Percentiles rank a stretch among this genome's conserved stretches.
Conservation (phyloP, 805 yeast genomes). For the Naumovozyma baii region DNA sequence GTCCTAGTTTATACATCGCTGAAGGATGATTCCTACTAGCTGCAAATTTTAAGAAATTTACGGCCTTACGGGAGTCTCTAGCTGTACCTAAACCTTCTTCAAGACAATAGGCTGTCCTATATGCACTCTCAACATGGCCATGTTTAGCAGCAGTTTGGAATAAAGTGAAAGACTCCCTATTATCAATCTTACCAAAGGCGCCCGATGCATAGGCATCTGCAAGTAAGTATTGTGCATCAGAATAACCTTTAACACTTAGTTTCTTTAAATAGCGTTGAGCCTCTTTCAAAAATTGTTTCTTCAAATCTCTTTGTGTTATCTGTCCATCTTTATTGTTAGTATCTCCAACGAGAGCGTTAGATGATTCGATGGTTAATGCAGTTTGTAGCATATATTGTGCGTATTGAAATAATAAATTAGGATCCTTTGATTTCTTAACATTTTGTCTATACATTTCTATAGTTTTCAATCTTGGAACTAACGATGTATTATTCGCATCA, state of each 20-base stretch:
- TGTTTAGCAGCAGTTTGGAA: slow-evolving; percentile 90
- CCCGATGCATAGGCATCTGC: slow-evolving; percentile 89
- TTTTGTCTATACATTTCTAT: slow-evolving; percentile 79
- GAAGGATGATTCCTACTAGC: slow-evolving; percentile 90
- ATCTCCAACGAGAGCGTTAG: slow-evolving; percentile 4
- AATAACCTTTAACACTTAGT: slow-evolving; percentile 68
- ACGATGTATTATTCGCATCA: slow-evolving; percentile 34
- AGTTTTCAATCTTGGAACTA: slow-evolving; percentile 72
- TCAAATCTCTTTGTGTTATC: slow-evolving; percentile 31
- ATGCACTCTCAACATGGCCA: slow-evolving; percentile 85
- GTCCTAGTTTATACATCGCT: slow-evolving; percentile 91
- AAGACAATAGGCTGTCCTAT: slow-evolving; percentile 81
- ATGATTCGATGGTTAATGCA: slow-evolving; percentile 49
- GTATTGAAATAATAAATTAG: slow-evolving; percentile 76
- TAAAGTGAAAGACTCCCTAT: slow-evolving; percentile 61
- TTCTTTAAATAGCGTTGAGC: slow-evolving; percentile 61
- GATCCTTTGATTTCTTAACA: slow-evolving; percentile 78
- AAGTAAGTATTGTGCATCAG: slow-evolving; percentile 83
- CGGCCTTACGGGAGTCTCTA: slow-evolving; percentile 76
- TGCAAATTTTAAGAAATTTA: slow-evolving; percentile 75
- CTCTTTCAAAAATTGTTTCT: slow-evolving; percentile 59
- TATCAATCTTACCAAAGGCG: slow-evolving; percentile 69
- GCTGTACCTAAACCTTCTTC: slow-evolving; percentile 92
- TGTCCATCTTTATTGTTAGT: slow-evolving; percentile 3
- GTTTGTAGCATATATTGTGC: slow-evolving; percentile 87